Base-by-base conservation (phyloP, 148 eudicot species). In the Suaeda aralocaspica region DNA sequence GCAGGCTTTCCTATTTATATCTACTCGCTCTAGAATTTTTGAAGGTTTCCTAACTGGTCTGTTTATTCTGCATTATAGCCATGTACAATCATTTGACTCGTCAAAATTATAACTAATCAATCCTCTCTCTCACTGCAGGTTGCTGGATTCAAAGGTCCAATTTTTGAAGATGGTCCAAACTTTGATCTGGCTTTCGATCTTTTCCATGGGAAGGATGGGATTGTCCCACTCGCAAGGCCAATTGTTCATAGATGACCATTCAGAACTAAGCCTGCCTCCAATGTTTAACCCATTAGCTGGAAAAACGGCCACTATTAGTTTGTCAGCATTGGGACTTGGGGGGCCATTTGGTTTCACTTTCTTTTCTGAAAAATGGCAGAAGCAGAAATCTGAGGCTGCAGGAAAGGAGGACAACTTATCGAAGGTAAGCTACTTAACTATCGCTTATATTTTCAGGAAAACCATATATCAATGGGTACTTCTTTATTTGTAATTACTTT, bases 101-200 rank as follows among this genome's bases (percentile, higher is more conserved):
- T 61, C 7, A 53, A 72, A 25, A 22, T 48, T 8, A 9, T 29
- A 9, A 42, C 18, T 21, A 16, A 9, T 48, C 44, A n/a, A n/a
- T n/a, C 5, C 22, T 55, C 30, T 62, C 25, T 31, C 2, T 5
- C 56, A 22, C 69, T 77, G 75, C 81, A 89, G 95, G 78, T 65
- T 21, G 42, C 50, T 61, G 89, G 81, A 70, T 80, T 80, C 70
- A 90, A 79, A 70, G 96, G 96, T 82, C 93, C 96, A 21, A 86
- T 90, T 28, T 90, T 90, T 80, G 96, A 90, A 81, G 96, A 90
- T 77, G 89, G 86, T 59, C 86, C 96, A 69, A 86, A 80, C 74
- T 90, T 88, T 61, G 89, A 86, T 74, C 49, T 74, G 82, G 93
- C 96, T 11, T 90, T 90, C 75, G 83, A 79, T 60, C 77, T 88